These are phyloP conservation scores for Ophiostoma triangulosporum DNA, from an alignment of 2,329 filamentous ascomycete species.

Conservation along the genomic window DNA sequence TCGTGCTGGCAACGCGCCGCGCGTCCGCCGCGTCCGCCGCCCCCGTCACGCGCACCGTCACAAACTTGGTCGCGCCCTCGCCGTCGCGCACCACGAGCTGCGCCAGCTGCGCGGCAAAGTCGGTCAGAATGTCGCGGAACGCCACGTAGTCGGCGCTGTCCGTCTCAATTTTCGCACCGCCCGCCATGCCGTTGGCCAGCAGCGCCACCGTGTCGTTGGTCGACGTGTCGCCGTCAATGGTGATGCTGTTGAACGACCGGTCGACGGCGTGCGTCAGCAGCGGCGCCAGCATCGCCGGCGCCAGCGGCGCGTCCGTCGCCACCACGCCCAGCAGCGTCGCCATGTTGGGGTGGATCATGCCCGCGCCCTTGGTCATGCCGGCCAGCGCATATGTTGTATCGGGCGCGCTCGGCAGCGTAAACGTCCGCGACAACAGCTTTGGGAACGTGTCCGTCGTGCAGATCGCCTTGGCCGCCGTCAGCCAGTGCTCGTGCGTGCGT, in stretches of 20 bases:
- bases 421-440: conserved; percentile 77
- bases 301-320: conserved; percentile 78
- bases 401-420: conserved; percentile 65
- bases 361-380: conserved; percentile 94
- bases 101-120: conserved; percentile 71
- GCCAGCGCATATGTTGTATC: conserved; percentile 78
- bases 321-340: conserved; percentile 85
- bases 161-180: conserved; percentile 49
- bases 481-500: conserved; percentile 70
- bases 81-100: conserved; percentile 92
- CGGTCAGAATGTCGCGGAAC: conserved; percentile 57
- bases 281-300: conserved; percentile 49
- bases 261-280: conserved; percentile 64
- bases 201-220: conserved; percentile 94
- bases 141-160: conserved; percentile 50
- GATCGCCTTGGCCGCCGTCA: conserved; percentile 75
- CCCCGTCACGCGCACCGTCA: conserved; percentile 75
- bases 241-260: conserved; percentile 90
- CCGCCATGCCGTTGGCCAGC: conserved; percentile 88
- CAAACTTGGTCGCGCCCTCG: conserved; percentile 96
- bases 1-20: conserved; percentile 69
- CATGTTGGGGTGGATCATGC: conserved; percentile 99
- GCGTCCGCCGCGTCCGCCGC: conserved; percentile 57
- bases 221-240: conserved; percentile 90
- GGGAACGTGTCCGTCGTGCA: conserved; percentile 98